A percentile compares a stretch with the other conserved stretches of the same genome.
Evolutionary conservation across 2,329 filamentous ascomycete species (phyloP).

Genomic region (Nothophoma quercina): DNA sequence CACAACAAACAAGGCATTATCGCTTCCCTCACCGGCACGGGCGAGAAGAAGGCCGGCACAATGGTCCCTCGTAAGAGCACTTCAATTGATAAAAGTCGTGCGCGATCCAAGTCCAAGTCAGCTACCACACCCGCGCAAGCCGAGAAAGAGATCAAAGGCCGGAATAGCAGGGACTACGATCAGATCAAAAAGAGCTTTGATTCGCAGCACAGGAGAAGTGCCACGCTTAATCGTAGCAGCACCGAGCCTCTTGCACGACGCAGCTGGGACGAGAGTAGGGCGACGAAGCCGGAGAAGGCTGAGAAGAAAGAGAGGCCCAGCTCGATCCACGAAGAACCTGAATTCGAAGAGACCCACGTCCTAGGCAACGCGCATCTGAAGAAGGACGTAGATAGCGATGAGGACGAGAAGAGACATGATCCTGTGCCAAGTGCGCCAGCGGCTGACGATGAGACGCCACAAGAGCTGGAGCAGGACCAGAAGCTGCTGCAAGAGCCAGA

Average conservation of each 20-base stretch:
- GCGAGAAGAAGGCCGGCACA: constrained; percentile 38
- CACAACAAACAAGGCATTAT: constrained; percentile 33
- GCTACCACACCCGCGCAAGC: constrained; percentile 20
- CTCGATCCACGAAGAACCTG: constrained; percentile 9
- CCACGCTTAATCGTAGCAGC: constrained; percentile 22
- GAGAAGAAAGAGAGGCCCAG: background rate
- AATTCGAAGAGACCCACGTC: constrained; percentile 7
- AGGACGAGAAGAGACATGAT: constrained; percentile 12
- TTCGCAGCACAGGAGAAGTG: constrained; percentile 1
- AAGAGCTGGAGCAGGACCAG: background rate
- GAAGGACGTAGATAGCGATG: constrained; percentile 1
- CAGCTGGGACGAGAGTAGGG: constrained; percentile 8
- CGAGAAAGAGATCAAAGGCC: constrained; percentile 11
- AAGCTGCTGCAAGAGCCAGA: background rate
- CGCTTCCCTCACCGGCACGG: constrained; percentile 34
- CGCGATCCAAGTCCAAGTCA: constrained; percentile 14
- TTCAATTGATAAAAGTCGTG: constrained; percentile 15
- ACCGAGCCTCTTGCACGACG: constrained; percentile 22
- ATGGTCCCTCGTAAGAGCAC: constrained; percentile 38
- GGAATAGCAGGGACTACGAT: constrained; percentile 21
- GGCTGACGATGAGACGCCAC: background rate
- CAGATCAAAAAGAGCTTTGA: constrained; percentile 25
- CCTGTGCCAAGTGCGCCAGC: constrained; percentile 3
- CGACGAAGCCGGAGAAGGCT: background rate
- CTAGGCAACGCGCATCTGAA: constrained; percentile 13